Evolutionary conservation across 306 rosid genomes (phyloP).

Genomic region (Styphnolobium japonicum): DNA sequence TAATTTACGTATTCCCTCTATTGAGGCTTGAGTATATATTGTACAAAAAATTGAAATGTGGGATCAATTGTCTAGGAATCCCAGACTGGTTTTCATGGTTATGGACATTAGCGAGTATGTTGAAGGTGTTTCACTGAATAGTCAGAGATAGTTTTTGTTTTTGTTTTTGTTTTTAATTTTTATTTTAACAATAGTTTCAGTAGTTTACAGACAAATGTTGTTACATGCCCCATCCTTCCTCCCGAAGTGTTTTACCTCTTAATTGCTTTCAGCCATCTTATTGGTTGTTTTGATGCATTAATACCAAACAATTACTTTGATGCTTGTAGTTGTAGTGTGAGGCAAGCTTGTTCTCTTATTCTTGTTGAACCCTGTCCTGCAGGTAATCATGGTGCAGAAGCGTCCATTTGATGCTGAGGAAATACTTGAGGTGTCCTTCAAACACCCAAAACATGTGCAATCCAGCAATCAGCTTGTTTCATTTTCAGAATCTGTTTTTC

Average conservation of each 20-base stretch:
- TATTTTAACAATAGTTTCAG: background rate
- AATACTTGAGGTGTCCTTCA: conserved; percentile 56
- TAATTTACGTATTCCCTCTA: background rate
- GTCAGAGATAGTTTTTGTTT: background rate
- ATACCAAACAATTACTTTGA: background rate
- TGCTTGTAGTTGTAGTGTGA: background rate
- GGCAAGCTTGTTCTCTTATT: conserved; percentile 3
- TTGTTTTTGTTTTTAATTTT: background rate
- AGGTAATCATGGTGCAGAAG: conserved; percentile 81
- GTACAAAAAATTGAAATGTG: background rate
- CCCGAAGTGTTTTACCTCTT: background rate
- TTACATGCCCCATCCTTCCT: background rate
- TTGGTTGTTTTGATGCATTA: conserved; percentile 15
- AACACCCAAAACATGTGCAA: conserved; percentile 64
- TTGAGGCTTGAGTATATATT: background rate
- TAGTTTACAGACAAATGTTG: background rate
- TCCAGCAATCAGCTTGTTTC: conserved; percentile 51
- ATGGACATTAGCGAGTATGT: background rate
- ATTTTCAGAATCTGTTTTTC: conserved; percentile 71
- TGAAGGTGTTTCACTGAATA: background rate
- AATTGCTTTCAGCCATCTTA: background rate
- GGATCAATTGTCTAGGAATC: background rate
- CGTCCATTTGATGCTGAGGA: conserved; percentile 76
- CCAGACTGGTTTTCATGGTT: background rate
- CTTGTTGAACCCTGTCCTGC: conserved; percentile 27